A percentile compares a stretch with the other conserved stretches of the same genome.
Conservation (phyloP, 352 stramenopile genomes). For the Globisporangium uncinulatum region DNA sequence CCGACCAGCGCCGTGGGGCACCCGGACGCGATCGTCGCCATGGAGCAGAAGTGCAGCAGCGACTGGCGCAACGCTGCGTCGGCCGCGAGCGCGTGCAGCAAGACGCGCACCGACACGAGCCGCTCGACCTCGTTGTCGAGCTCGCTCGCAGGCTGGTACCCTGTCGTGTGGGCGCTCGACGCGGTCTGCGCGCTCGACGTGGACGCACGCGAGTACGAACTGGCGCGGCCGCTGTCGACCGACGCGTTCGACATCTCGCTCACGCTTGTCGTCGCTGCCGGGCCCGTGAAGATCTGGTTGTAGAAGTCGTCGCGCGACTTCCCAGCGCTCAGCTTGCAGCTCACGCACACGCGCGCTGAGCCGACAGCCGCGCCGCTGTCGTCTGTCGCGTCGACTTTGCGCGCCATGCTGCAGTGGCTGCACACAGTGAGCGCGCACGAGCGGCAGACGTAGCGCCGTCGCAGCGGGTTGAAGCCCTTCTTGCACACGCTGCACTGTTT, state of each 20-base stretch:
- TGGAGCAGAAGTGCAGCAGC: conserved; percentile 65
- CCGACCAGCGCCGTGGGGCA: conserved; percentile 62
- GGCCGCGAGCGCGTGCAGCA: conserved; percentile 40
- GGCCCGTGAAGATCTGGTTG: conserved; percentile 67
- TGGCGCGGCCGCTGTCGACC: conserved; percentile 30
- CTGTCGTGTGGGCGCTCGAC: conserved; percentile 11
- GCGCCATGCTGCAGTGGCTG: conserved; percentile 68
- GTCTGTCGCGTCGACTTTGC: conserved; percentile 45
- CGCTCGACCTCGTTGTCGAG: conserved; percentile 69
- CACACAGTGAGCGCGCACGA: conserved; percentile 70
- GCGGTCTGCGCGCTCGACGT: conserved; percentile 23
- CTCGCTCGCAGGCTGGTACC: conserved; percentile 54
- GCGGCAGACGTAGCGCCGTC: conserved; percentile 69
- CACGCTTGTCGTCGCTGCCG: conserved; percentile 13
- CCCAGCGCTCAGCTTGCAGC: conserved; percentile 73
- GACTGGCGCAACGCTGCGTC: conserved; percentile 37
- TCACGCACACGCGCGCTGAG: conserved; percentile 74
- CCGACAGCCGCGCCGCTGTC: conserved; percentile 24
- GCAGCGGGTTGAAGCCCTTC: conserved; percentile 82
- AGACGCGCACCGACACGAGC: conserved; percentile 45
- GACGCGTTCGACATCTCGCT: conserved; percentile 17
- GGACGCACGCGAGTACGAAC: conserved; percentile 41
- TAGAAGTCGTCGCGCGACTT: conserved; percentile 74
- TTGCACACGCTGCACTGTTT: conserved; percentile 74
- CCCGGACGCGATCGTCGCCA: conserved; percentile 74